These are phyloP conservation scores for Phytophthora foliorum DNA, from an alignment of 352 stramenopile genomes.

Conservation along the genomic window DNA sequence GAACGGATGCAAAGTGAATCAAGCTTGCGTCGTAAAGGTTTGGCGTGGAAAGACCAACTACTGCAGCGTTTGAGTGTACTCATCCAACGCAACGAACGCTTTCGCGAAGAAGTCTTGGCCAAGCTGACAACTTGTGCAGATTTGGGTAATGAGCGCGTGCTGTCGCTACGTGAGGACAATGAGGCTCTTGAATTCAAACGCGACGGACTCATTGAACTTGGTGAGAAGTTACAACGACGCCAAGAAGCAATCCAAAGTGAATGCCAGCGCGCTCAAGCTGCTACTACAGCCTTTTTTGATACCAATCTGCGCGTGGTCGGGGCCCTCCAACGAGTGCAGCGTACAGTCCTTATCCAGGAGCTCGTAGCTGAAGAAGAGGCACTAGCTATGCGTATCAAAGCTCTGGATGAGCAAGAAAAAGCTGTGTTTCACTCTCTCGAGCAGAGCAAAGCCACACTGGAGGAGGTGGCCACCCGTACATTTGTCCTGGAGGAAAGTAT, in stretches of 20 bases:
- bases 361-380: constrained; percentile 38
- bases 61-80: constrained; percentile 73
- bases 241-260: constrained; percentile 49
- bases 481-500: constrained; percentile 53
- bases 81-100: constrained; percentile 78
- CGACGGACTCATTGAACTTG: constrained; percentile 33
- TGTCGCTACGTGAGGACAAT: constrained; percentile 65
- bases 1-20: constrained; percentile 53
- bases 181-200: constrained; percentile 60
- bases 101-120: constrained; percentile 51
- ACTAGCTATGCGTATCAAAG: constrained; percentile 33
- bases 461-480: constrained; percentile 49
- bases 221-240: constrained; percentile 40
- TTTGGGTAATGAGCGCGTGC: constrained; percentile 64
- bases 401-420: constrained; percentile 39
- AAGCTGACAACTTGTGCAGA: constrained; percentile 52
- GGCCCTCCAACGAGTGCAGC: constrained; percentile 60
- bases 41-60: constrained; percentile 73
- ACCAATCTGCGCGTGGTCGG: constrained; percentile 65
- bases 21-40: constrained; percentile 45
- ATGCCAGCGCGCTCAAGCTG: constrained; percentile 36
- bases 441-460: constrained; percentile 36
- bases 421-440: constrained; percentile 22
- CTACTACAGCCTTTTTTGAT: constrained; percentile 69
- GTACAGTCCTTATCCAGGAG: constrained; percentile 54